These are phyloP conservation scores for Taiozyma sp. DNA, from an alignment of 1,139 yeast genomes.

Conservation along the genomic window DNA sequence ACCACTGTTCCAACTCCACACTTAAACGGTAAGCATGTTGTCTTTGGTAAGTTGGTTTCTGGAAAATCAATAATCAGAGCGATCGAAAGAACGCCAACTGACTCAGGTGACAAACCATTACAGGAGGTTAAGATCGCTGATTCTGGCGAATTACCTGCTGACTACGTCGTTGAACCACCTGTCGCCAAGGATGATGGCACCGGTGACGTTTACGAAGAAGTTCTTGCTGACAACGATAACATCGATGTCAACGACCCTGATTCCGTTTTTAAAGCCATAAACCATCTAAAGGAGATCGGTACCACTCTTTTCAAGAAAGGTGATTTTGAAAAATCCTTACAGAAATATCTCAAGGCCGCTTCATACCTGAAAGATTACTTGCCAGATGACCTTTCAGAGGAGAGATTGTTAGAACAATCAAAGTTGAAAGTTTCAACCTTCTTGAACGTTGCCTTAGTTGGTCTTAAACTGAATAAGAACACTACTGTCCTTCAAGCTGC, in stretches of 20 bases:
- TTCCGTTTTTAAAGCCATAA: conserved; percentile 63
- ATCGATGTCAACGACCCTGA: conserved; percentile 57
- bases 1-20: conserved; percentile 84
- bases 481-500: conserved; percentile 57
- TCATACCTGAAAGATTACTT: conserved; percentile 66
- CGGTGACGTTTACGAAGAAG: conserved; percentile 81
- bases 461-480: conserved; percentile 58
- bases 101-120: conserved; percentile 57
- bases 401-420: conserved; percentile 42
- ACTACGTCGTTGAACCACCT: conserved; percentile 41
- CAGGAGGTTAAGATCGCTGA: conserved; percentile 67
- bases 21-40: conserved; percentile 93
- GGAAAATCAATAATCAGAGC: conserved; percentile 81
- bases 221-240: conserved; percentile 66
- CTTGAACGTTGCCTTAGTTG: conserved; percentile 73
- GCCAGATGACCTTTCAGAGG: conserved; percentile 65
- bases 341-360: conserved; percentile 69
- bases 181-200: conserved; percentile 64
- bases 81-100: conserved; percentile 69
- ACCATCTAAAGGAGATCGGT: conserved; percentile 72
- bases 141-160: conserved; percentile 71
- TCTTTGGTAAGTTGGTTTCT: conserved; percentile 82
- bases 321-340: conserved; percentile 49
- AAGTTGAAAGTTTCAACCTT: conserved; percentile 56
- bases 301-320: conserved; percentile 69